phyloP scores from a whole-genome alignment of 2,329 filamentous ascomycete species.

The Exserohilum rostratum region DNA sequence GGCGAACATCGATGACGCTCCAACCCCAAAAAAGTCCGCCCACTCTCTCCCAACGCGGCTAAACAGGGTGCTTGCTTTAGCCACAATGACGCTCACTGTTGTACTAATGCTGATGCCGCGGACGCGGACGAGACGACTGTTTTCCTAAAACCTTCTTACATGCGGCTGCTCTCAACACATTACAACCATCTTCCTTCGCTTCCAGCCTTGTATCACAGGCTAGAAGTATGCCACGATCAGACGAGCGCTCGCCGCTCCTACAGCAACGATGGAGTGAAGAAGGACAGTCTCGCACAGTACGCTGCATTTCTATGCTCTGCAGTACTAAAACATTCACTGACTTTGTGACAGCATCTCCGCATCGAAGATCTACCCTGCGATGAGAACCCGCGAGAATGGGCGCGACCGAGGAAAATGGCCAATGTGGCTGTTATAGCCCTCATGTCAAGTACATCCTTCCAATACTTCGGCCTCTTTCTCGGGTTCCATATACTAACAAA shows the following conservation, averaged over 20 bases:
- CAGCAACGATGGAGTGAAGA: conserved; percentile 36
- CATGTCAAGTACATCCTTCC: conserved; percentile 52
- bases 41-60: conserved; percentile 8
- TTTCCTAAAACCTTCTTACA: neutral
- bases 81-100: conserved; percentile 12
- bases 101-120: neutral
- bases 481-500: neutral
- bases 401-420: conserved; percentile 51
- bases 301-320: conserved; percentile 4
- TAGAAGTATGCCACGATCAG: conserved; percentile 23
- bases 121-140: neutral
- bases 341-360: conserved; percentile 26
- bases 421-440: conserved; percentile 59
- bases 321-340: conserved; percentile 3
- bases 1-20: conserved; percentile 18
- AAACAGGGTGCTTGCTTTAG: conserved; percentile 2
- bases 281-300: conserved; percentile 43
- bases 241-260: conserved; percentile 51
- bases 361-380: conserved; percentile 43
- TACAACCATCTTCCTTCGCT: neutral
- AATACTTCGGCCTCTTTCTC: neutral
- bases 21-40: conserved; percentile 2
- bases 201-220: no score
- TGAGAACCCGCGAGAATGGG: conserved; percentile 57
- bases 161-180: neutral